Conservation (phyloP, 2,329 filamentous ascomycete genomes). For the Metarhizium humberi region DNA sequence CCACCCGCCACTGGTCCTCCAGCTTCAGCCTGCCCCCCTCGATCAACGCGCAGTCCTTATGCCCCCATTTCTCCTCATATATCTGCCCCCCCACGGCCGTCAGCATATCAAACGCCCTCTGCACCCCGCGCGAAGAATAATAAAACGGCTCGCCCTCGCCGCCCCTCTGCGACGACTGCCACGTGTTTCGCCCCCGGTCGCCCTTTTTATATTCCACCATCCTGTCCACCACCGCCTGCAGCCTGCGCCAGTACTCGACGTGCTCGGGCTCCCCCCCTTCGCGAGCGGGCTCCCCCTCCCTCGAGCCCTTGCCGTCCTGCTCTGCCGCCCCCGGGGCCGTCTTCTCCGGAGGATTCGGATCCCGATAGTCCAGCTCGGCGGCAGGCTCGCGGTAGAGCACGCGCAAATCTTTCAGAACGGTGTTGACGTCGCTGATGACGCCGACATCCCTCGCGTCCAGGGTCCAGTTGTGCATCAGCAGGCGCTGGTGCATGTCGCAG, state of each 20-base stretch:
- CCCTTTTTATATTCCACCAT: constrained; percentile 6
- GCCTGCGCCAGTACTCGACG: constrained; percentile 10
- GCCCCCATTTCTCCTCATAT: too few species aligned
- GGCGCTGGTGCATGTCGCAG: constrained; percentile 43
- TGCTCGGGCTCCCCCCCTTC: not conserved
- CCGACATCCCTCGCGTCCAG: constrained; percentile 29
- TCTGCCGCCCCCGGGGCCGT: not conserved
- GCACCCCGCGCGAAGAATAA: too few species aligned
- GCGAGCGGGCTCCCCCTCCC: not conserved
- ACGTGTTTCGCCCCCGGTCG: too few species aligned
- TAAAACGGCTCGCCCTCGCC: too few species aligned
- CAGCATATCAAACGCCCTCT: too few species aligned
- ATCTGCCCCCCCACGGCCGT: too few species aligned
- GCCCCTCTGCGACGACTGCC: too few species aligned
- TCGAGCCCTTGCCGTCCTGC: not conserved
- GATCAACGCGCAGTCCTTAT: too few species aligned
- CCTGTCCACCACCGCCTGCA: constrained; percentile 12
- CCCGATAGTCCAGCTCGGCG: not conserved
- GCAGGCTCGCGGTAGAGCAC: constrained; percentile 25
- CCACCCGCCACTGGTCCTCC: too few species aligned
- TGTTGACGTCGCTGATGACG: constrained; percentile 29
- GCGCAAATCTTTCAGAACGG: constrained; percentile 33
- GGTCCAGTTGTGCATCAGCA: constrained; percentile 36
- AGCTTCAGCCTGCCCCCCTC: too few species aligned
- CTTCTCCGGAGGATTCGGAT: not conserved